Evolutionary conservation across 2,329 filamentous ascomycete genomes (phyloP).

Genomic region (Beauveria sp.): DNA sequence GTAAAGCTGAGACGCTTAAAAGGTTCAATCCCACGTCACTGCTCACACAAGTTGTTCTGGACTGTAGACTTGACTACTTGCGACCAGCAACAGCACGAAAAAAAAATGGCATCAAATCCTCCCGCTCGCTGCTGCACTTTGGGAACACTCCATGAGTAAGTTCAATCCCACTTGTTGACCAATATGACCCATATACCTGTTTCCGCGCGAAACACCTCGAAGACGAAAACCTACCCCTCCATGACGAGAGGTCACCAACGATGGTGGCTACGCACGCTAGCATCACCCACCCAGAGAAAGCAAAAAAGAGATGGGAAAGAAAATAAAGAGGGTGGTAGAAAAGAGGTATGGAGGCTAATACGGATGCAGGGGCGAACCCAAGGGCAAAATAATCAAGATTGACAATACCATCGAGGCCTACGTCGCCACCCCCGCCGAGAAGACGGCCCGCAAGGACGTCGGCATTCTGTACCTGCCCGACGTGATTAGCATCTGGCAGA

Average conservation of each 20-base stretch:
- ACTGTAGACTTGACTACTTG: not conserved
- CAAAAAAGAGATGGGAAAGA: not conserved
- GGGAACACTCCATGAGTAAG: constrained; percentile 47
- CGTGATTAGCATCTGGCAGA: constrained; percentile 30
- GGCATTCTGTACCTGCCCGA: constrained; percentile 31
- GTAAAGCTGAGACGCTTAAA: not conserved
- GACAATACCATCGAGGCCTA: constrained; percentile 18
- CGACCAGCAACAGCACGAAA: not conserved
- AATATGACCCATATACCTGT: not conserved
- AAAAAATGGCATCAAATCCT: constrained; percentile 44
- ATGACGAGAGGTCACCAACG: not conserved
- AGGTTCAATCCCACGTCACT: not conserved
- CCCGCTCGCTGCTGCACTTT: constrained; percentile 45
- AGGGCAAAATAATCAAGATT: constrained; percentile 39
- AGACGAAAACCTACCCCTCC: not conserved
- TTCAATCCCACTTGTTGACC: constrained; percentile 9
- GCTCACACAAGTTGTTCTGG: not conserved
- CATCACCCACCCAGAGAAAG: not conserved
- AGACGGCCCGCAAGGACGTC: constrained; percentile 18
- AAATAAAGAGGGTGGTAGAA: not conserved
- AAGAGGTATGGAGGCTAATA: not conserved
- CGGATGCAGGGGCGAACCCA: constrained; percentile 35
- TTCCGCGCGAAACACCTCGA: not conserved
- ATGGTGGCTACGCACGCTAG: not conserved
- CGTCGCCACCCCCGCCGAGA: constrained; percentile 15